Evolutionary conservation across 208 protist species (phyloP).

Genomic region (Trypanosoma scelopori): DNA sequence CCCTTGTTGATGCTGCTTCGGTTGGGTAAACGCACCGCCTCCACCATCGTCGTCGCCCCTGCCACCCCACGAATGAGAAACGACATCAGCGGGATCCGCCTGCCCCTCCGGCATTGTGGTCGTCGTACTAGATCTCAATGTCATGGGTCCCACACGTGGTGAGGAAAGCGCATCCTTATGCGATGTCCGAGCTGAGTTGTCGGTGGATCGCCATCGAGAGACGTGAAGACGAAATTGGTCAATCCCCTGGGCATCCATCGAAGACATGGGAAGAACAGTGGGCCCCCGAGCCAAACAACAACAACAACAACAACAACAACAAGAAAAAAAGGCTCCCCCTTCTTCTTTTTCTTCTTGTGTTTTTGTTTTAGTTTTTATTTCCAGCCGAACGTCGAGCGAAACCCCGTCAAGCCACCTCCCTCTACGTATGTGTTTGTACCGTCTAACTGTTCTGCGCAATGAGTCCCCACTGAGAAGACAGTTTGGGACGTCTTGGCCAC

Average conservation of each 20-base stretch:
- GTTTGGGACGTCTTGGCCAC: no score
- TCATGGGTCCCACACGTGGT: not conserved
- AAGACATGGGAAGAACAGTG: not conserved
- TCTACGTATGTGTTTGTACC: no score
- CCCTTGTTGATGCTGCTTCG: not conserved
- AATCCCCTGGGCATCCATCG: slow-evolving; percentile 7
- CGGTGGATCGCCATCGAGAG: slow-evolving; percentile 5
- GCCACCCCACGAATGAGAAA: not conserved
- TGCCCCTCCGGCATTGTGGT: not conserved
- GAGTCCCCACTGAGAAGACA: no score
- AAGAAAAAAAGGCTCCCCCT: slow-evolving; percentile 6
- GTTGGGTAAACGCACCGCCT: no score
- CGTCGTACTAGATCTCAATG: not conserved
- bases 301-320: slow-evolving; percentile 23
- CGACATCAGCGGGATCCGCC: not conserved
- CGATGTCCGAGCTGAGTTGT: not conserved
- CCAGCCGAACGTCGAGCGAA: no score
- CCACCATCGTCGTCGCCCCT: no score
- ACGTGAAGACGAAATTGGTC: slow-evolving; percentile 20
- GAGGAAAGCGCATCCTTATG: not conserved
- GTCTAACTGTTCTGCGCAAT: no score
- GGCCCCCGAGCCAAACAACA: not conserved
- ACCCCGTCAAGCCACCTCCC: no score
- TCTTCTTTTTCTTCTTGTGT: no score
- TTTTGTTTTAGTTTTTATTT: no score